Percentiles rank a stretch among this genome's conserved stretches.
These are phyloP conservation scores for Athelia sp. DNA, from an alignment of 1,284 basidiomycete genomes.

Conservation along the genomic window DNA sequence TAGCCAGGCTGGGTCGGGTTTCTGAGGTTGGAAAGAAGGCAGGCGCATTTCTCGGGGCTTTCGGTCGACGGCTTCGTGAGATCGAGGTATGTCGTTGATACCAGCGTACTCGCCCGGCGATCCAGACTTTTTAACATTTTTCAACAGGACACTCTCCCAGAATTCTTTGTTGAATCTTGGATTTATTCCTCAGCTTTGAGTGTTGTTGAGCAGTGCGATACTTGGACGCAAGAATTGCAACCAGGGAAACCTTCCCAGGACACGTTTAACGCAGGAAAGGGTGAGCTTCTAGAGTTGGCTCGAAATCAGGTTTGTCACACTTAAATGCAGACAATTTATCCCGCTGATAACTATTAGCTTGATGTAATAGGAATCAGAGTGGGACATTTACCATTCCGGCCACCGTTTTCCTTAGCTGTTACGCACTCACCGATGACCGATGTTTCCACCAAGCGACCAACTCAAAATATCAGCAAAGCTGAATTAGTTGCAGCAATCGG, in stretches of 20 bases:
- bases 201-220: slow-evolving; percentile 80
- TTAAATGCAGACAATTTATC: background rate
- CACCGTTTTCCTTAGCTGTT: slow-evolving; percentile 64
- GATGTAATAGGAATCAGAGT: slow-evolving; percentile 74
- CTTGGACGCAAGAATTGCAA: slow-evolving; percentile 53
- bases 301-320: slow-evolving; percentile 47
- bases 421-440: slow-evolving; percentile 13
- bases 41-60: slow-evolving; percentile 72
- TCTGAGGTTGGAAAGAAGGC: slow-evolving; percentile 68
- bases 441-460: slow-evolving; percentile 20
- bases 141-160: slow-evolving; percentile 61
- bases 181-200: slow-evolving; percentile 88
- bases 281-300: slow-evolving; percentile 79
- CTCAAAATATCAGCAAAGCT: slow-evolving; percentile 48
- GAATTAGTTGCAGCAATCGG: slow-evolving; percentile 63
- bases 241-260: slow-evolving; percentile 39
- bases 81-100: slow-evolving; percentile 52
- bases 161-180: slow-evolving; percentile 90
- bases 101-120: background rate
- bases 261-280: slow-evolving; percentile 66
- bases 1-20: slow-evolving; percentile 69
- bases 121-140: slow-evolving; percentile 9
- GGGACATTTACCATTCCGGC: slow-evolving; percentile 64
- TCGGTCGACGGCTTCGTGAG: slow-evolving; percentile 73
- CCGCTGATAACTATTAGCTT: slow-evolving; percentile 43